A percentile compares a stretch with the other conserved stretches of the same genome.
These are phyloP conservation scores for Exophiala viscosa DNA, from an alignment of 2,329 filamentous ascomycete genomes.

Conservation along the genomic window DNA sequence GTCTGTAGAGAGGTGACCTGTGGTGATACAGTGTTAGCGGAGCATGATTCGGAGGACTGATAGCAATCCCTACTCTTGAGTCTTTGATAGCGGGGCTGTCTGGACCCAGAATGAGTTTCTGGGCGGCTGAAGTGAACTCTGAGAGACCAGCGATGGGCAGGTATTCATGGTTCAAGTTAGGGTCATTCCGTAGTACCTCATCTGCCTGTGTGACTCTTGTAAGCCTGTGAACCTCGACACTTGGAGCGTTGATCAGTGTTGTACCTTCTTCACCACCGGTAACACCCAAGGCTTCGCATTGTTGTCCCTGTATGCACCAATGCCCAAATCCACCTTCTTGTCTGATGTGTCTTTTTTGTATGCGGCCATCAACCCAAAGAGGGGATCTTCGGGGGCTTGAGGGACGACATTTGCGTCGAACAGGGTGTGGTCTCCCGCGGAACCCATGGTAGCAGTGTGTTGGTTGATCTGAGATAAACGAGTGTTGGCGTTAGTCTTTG, in stretches of 20 bases:
- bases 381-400: slow-evolving; percentile 87
- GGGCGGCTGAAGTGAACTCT: slow-evolving; percentile 82
- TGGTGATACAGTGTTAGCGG: slow-evolving; percentile 4
- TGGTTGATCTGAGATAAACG: slow-evolving; percentile 59
- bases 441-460: slow-evolving; percentile 61
- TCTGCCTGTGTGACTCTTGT: slow-evolving; percentile 59
- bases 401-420: slow-evolving; percentile 76
- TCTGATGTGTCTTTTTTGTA: slow-evolving; percentile 72
- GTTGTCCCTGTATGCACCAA: slow-evolving; percentile 93
- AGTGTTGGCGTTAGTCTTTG: slow-evolving; percentile 38
- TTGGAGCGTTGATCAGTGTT: background rate
- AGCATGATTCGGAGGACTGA: background rate
- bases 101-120: slow-evolving; percentile 79
- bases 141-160: slow-evolving; percentile 88
- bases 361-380: slow-evolving; percentile 88
- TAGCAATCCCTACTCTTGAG: slow-evolving; percentile 59
- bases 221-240: background rate
- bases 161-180: slow-evolving; percentile 95
- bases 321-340: slow-evolving; percentile 89
- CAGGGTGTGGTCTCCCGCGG: slow-evolving; percentile 48
- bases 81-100: slow-evolving; percentile 79
- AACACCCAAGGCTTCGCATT: slow-evolving; percentile 96
- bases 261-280: slow-evolving; percentile 91
- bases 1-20: slow-evolving; percentile 77
- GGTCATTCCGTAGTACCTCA: slow-evolving; percentile 80